A percentile compares a stretch with the other conserved stretches of the same genome.
These are phyloP conservation scores for Tolypocladium cylindrosporum DNA, from an alignment of 2,329 filamentous ascomycete genomes.

Conservation along the genomic window DNA sequence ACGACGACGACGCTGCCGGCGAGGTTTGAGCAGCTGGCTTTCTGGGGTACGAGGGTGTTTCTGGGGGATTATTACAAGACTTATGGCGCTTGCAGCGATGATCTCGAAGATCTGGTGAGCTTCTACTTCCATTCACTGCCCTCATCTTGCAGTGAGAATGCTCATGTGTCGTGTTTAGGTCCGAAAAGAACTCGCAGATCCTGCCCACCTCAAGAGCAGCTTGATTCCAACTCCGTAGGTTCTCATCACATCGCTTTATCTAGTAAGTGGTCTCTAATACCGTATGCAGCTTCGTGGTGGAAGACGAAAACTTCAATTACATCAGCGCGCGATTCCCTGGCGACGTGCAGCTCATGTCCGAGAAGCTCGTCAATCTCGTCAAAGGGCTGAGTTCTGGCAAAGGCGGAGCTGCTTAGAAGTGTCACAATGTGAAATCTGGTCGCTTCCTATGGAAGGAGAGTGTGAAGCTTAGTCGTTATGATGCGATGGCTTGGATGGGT, in stretches of 20 bases:
- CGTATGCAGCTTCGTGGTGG: slow-evolving; percentile 31
- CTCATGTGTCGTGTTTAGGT: slow-evolving; percentile 19
- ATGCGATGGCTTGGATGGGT: no score
- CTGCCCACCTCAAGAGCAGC: slow-evolving; percentile 34
- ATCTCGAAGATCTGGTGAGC: slow-evolving; percentile 35
- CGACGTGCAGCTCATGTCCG: slow-evolving; percentile 23
- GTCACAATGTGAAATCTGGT: not conserved
- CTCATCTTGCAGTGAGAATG: not conserved
- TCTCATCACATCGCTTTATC: not conserved
- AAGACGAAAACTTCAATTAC: slow-evolving; percentile 39
- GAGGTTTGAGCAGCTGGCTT: slow-evolving; percentile 37
- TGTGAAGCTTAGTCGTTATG: no score
- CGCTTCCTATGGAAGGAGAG: no score
- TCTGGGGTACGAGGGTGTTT: slow-evolving; percentile 36
- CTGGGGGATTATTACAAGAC: slow-evolving; percentile 48
- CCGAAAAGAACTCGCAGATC: slow-evolving; percentile 29
- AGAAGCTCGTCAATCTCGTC: slow-evolving; percentile 6
- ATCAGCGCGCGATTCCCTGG: slow-evolving; percentile 35
- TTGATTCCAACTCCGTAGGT: slow-evolving; percentile 31
- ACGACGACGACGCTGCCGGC: slow-evolving; percentile 38
- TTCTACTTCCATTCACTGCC: not conserved
- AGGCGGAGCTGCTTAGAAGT: not conserved
- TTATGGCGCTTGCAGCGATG: slow-evolving; percentile 38
- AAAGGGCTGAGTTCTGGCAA: not conserved
- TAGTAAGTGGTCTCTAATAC: not conserved